phyloP scores from a whole-genome alignment of 495 filamentous ascomycete species.

The Penicillium manginii region DNA sequence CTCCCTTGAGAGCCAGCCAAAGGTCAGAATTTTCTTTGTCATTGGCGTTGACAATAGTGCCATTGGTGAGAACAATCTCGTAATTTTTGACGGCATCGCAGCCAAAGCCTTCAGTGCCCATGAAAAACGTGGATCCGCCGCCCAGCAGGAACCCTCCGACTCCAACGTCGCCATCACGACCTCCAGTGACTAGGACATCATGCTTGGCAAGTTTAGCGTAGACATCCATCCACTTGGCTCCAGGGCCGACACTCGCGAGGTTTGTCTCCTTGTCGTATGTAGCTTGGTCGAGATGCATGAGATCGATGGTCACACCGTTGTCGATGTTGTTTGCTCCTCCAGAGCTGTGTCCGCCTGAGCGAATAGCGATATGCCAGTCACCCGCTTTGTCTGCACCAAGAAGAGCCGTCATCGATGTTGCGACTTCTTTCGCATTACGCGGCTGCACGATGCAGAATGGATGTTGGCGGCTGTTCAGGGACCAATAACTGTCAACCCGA shows the following conservation, averaged over 20 bases:
- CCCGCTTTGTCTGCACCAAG: constrained; percentile 13
- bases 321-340: constrained; percentile 41
- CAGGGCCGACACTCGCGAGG: constrained; percentile 45
- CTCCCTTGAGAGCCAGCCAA: constrained; percentile 58
- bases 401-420: constrained; percentile 34
- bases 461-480: constrained; percentile 35
- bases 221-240: constrained; percentile 48
- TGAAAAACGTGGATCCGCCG: constrained; percentile 22
- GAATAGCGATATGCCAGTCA: constrained; percentile 49
- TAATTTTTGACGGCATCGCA: constrained; percentile 53
- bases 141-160: constrained; percentile 47
- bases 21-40: constrained; percentile 44
- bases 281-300: constrained; percentile 46
- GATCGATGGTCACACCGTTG: constrained; percentile 56
- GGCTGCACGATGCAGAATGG: constrained; percentile 43
- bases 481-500: constrained; percentile 26
- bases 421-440: constrained; percentile 37
- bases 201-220: constrained; percentile 39
- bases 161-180: constrained; percentile 45
- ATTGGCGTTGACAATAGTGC: constrained; percentile 53
- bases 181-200: constrained; percentile 42
- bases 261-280: constrained; percentile 41
- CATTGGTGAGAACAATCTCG: constrained; percentile 57
- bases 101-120: constrained; percentile 37
- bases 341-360: constrained; percentile 53